Base-by-base conservation (phyloP, 148 eudicot genomes). In the Vaccinium macrocarpon region DNA sequence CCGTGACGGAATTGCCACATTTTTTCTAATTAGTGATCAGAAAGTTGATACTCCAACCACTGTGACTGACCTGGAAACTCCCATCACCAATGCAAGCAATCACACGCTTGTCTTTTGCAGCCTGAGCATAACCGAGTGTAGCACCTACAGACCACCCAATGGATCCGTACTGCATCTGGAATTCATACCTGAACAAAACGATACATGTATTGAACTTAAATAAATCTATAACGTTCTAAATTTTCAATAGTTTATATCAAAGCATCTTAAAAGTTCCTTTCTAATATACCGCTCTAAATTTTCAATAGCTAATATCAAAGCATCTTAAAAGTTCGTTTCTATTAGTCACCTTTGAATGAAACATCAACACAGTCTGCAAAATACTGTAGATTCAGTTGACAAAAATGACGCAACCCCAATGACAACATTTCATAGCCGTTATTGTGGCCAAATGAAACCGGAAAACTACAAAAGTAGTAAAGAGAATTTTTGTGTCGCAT, bases 131-230 rank as follows among this genome's bases (percentile, higher is more conserved):
- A 49, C 97, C 98, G 61, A 94, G 88, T 50, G 97, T 91, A 61
- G 97, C 95, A 85, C 97, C 97, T 46, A 93, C 94, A 8, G 97
- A 90, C 97, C 97, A 93, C 80, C 94, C 97, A 27, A 93, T 92
- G 13, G 97, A 94, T 81, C 98, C 98, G 83, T 91, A 94, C 50
- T 94, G 98, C 98, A 94, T 93, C 83, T 94, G 95, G 80, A 94
- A 94, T 61, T 94, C 98, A 78, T 83, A 94, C 86, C 97, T 94
- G 87, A 25, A 86, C 14, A 57, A 25, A 78, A 80, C 9, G 13
- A 51, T 2, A 25, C 52, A 64, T 52, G 75, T 27, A 76, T 72
- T 25, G 18, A n/a, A 50, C 32, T 11, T 8, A 70, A 70, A 35
- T 52, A 61, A 29, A 19, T 49, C 16, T 48, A 25, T 51, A 78